Conservation (phyloP, 116 monocot genomes). For the Thalassia testudinum region DNA sequence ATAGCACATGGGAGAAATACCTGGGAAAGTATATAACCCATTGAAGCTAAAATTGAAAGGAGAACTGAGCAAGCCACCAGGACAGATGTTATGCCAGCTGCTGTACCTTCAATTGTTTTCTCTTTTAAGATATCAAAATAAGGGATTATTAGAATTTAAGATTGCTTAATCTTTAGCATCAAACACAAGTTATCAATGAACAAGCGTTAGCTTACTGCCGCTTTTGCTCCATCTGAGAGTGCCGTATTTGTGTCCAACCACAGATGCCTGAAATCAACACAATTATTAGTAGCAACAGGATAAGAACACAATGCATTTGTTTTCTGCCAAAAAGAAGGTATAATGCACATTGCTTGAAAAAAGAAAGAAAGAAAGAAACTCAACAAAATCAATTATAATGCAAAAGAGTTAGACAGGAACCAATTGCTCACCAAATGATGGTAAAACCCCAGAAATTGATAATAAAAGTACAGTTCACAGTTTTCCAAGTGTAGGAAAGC, state of each 20-base stretch:
- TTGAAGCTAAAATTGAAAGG: conserved; percentile 65
- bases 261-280: conserved; percentile 66
- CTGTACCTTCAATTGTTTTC: conserved; percentile 97
- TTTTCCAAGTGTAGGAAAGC: no score
- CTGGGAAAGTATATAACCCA: conserved; percentile 75
- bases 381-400: no score
- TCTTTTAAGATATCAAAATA: conserved; percentile 20
- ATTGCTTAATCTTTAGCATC: neutral
- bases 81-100: conserved; percentile 95
- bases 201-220: conserved; percentile 52
- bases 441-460: no score
- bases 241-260: conserved; percentile 96
- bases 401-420: no score
- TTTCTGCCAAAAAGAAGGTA: no score
- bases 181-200: no score
- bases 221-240: conserved; percentile 94
- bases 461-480: no score
- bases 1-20: conserved; percentile 16
- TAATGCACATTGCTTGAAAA: no score
- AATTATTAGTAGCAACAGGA: no score
- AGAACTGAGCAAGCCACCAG: conserved; percentile 63
- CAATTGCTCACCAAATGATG: no score
- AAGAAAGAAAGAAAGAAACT: no score
- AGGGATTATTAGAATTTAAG: neutral
- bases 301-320: no score